Conservation (phyloP, 768 basidiomycete species). For the Suillus lakei region DNA sequence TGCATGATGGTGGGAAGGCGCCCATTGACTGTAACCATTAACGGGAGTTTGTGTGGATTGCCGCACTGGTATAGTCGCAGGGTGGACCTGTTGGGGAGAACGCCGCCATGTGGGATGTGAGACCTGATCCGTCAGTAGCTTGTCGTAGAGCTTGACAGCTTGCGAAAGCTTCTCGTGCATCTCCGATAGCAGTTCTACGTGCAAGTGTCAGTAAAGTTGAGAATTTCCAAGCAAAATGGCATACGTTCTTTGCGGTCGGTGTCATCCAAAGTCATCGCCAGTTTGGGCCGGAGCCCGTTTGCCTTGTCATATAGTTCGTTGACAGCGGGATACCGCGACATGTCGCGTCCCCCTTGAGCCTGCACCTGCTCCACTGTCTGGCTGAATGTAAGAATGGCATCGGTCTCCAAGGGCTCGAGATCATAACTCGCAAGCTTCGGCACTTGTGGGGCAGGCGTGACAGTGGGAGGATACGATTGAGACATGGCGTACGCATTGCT, state of each 20-base stretch:
- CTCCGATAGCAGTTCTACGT: constrained; percentile 80
- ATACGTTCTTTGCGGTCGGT: constrained; percentile 83
- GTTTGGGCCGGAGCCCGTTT: constrained; percentile 74
- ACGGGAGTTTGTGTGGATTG: constrained; percentile 21
- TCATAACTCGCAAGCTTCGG: constrained; percentile 78
- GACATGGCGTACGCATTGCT: constrained; percentile 36
- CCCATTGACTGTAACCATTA: constrained; percentile 39
- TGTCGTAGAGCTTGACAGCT: constrained; percentile 91
- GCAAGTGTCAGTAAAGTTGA: not conserved
- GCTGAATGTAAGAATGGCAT: constrained; percentile 88
- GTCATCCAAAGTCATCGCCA: constrained; percentile 85
- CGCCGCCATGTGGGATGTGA: constrained; percentile 69
- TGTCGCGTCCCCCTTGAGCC: constrained; percentile 75
- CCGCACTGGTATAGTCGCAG: not conserved
- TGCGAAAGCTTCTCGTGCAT: constrained; percentile 96
- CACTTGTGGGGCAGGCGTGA: constrained; percentile 41
- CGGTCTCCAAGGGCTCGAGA: constrained; percentile 78
- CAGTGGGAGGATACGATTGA: constrained; percentile 50
- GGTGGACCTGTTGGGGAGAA: constrained; percentile 21
- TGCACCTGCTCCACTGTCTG: constrained; percentile 88
- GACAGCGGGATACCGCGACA: constrained; percentile 83
- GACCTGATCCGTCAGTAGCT: constrained; percentile 83
- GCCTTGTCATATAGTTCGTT: constrained; percentile 87
- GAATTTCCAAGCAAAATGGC: constrained; percentile 28
- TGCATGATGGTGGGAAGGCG: constrained; percentile 25